Evolutionary conservation across 306 rosid genomes (phyloP).

Genomic region (Lathyrus sativus): DNA sequence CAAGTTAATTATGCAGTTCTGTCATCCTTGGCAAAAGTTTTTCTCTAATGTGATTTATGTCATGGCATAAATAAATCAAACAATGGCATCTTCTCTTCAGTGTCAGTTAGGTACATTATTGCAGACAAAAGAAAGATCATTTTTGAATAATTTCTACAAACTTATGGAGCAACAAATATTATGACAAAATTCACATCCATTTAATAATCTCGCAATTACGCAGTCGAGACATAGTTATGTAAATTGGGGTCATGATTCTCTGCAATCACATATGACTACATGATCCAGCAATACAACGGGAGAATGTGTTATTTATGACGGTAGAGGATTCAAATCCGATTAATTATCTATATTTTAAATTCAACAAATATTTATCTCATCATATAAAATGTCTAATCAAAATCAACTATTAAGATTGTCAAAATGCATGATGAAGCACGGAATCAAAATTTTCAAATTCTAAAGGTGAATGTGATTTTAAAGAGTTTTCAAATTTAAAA

Average conservation of each 20-base stretch:
- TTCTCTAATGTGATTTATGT: slow-evolving; percentile 22
- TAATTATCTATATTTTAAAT: background rate
- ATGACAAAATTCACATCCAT: background rate
- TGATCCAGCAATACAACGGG: too few species aligned
- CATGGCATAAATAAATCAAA: slow-evolving; percentile 8
- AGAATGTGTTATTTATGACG: too few species aligned
- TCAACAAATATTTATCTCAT: background rate
- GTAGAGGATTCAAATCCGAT: too few species aligned
- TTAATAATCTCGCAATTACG: too few species aligned
- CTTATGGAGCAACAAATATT: slow-evolving; percentile 12
- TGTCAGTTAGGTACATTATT: slow-evolving; percentile 30
- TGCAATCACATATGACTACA: too few species aligned
- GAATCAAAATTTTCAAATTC: background rate
- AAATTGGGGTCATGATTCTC: background rate
- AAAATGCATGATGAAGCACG: background rate
- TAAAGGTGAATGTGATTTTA: background rate
- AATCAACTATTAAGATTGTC: background rate
- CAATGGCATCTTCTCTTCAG: slow-evolving; percentile 30
- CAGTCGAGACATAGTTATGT: background rate
- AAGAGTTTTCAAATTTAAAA: background rate
- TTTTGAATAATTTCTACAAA: slow-evolving; percentile 22
- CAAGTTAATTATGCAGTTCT: slow-evolving; percentile 13
- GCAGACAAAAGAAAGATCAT: slow-evolving; percentile 20
- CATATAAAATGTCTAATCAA: background rate
- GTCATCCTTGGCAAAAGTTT: background rate